A percentile compares a stretch with the other conserved stretches of the same genome.
phyloP scores from a whole-genome alignment of 805 yeast species.

The Starmerella floris region DNA sequence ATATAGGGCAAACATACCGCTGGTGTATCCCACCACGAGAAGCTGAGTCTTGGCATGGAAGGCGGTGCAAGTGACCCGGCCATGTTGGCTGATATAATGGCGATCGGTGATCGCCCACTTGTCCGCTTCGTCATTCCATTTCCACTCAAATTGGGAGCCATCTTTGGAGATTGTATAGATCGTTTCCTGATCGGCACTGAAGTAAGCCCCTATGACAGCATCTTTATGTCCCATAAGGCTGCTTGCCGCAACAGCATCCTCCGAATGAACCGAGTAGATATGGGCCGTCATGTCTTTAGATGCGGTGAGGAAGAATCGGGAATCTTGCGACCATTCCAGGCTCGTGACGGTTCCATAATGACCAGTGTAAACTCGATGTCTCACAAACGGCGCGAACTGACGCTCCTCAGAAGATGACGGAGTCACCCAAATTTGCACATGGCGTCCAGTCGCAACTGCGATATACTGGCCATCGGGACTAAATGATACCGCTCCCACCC shows the following conservation, averaged over 20 bases:
- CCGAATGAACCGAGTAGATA: constrained; percentile 60
- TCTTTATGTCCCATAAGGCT: constrained; percentile 89
- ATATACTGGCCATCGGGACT: constrained; percentile 80
- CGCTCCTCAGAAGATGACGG: constrained; percentile 70
- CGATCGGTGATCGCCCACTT: constrained; percentile 72
- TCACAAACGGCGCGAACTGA: constrained; percentile 91
- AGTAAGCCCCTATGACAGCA: constrained; percentile 74
- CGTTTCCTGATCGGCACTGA: constrained; percentile 73
- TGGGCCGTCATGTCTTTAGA: constrained; percentile 84
- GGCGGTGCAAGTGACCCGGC: constrained; percentile 62
- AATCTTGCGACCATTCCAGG: constrained; percentile 79
- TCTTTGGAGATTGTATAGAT: constrained; percentile 87
- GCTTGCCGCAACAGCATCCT: constrained; percentile 64
- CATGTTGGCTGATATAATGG: constrained; percentile 58
- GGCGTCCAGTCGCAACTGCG: constrained; percentile 72
- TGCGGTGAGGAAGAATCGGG: constrained; percentile 72
- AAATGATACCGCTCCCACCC: constrained; percentile 60
- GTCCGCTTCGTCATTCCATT: constrained; percentile 39
- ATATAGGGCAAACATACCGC: constrained; percentile 82
- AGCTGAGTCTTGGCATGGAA: constrained; percentile 63
- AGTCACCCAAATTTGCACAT: constrained; percentile 86
- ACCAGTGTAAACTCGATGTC: constrained; percentile 82
- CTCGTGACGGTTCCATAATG: constrained; percentile 73
- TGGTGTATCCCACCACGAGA: constrained; percentile 75
- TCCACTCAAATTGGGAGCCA: constrained; percentile 91